Conservation (phyloP, 371 early-diverging fungal genomes). For the Mucor saturninus region DNA sequence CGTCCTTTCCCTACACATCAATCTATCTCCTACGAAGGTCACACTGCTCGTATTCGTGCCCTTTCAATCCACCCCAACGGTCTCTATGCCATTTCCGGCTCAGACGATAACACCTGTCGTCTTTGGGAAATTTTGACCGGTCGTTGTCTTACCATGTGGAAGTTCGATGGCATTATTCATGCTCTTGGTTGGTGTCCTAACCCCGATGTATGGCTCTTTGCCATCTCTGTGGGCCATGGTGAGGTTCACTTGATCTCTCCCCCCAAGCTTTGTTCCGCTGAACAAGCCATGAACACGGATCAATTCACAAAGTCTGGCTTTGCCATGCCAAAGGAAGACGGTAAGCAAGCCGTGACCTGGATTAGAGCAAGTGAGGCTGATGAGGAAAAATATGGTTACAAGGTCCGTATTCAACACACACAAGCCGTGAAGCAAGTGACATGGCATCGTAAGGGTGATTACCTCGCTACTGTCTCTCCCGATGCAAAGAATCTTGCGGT, state of each 20-base stretch:
- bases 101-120: slow-evolving; percentile 87
- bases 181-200: slow-evolving; percentile 92
- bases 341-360: slow-evolving; percentile 60
- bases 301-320: slow-evolving; percentile 61
- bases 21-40: slow-evolving; percentile 82
- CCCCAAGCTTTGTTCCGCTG: slow-evolving; percentile 53
- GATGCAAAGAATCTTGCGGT: slow-evolving; percentile 72
- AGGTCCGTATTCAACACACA: slow-evolving; percentile 53
- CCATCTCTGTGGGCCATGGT: slow-evolving; percentile 70
- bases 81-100: slow-evolving; percentile 85
- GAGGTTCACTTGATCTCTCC: slow-evolving; percentile 60
- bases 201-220: slow-evolving; percentile 75
- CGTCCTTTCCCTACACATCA: slow-evolving; percentile 91
- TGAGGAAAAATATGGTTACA: slow-evolving; percentile 58
- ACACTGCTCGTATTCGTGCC: slow-evolving; percentile 78
- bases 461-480: slow-evolving; percentile 86
- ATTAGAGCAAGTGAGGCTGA: slow-evolving; percentile 60
- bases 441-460: slow-evolving; percentile 98
- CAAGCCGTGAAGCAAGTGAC: slow-evolving; percentile 78
- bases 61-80: slow-evolving; percentile 92
- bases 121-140: slow-evolving; percentile 94
- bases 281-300: slow-evolving; percentile 53
- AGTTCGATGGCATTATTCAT: slow-evolving; percentile 70
- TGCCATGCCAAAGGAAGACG: slow-evolving; percentile 33
- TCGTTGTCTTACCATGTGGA: slow-evolving; percentile 80